Base-by-base conservation (phyloP, 1,284 basidiomycete genomes). In the Lentinus polychrous region DNA sequence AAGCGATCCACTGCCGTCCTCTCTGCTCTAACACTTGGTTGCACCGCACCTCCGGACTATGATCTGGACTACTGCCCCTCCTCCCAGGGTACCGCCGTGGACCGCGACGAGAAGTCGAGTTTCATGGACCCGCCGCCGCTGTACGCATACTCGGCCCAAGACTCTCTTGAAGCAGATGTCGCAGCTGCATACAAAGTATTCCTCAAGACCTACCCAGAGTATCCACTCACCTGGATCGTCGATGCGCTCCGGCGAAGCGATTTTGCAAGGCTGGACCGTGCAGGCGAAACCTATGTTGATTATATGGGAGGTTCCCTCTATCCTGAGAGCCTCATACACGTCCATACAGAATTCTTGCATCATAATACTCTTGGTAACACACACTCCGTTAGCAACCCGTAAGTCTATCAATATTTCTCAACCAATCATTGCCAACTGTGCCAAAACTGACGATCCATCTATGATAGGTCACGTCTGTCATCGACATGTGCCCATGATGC, bases 271-370 rank as follows among this genome's bases (percentile, higher is more conserved):
- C 71, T 89, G 35, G 79, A 82, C 52, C 73, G 70, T 14, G 65
- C 67, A 15, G 76, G 75, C 1, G 83, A 87, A 66, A 81, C 80
- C 3, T 91, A 91, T 54, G 80, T 89, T 48, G 87, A 91, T 60
- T 90, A 86, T 56, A 91, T 89, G 83, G 88, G 87, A 34, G 87
- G 83, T 31, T 77, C 77, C 46, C 59, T 89, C 31, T 87, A 87
- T 57, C 86, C 87, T 14, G 83, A 86, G 55, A 83, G 79, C 52
- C 76, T 90, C 31, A 74, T 89, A 51, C 74, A 71, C 38, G 75
- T 78, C 5, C 85, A 88, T 55, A 72, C 79, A 35, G 76, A 79
- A 49, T 86, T 88, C 60, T 72, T 91, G 32, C 76, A 72, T 34
- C 70, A 69, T 38, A 79, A 66, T 55, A 73, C 90, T 40, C 75